These are phyloP conservation scores for Colletotrichum sp. DNA, from an alignment of 2,329 filamentous ascomycete species.

Conservation along the genomic window DNA sequence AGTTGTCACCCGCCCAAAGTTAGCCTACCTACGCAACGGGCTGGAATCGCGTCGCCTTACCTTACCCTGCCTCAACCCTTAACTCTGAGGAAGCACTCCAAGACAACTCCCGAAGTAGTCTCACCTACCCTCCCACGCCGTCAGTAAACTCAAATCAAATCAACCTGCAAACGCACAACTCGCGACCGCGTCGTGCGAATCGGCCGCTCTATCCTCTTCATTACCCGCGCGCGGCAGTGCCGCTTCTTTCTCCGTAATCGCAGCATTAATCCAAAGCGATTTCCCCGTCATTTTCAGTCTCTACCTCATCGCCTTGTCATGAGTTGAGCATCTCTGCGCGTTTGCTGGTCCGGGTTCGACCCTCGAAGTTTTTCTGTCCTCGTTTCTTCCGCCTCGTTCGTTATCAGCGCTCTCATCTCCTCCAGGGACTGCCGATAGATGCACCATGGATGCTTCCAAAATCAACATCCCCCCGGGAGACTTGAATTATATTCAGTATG, in stretches of 20 bases:
- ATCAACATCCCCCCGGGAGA: conserved; percentile 44
- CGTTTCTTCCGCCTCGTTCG: not conserved
- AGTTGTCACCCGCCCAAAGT: not conserved
- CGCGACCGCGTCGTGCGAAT: not conserved
- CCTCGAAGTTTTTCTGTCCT: not conserved
- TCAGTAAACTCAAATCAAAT: not conserved
- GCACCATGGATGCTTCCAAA: conserved; percentile 37
- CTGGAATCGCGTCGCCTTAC: not conserved
- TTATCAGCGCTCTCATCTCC: not conserved
- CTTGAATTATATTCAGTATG: conserved; percentile 65
- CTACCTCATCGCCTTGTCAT: conserved; percentile 2
- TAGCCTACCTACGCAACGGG: not conserved
- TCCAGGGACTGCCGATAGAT: not conserved
- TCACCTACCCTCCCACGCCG: not conserved
- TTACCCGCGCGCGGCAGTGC: not conserved
- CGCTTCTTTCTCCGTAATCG: not conserved
- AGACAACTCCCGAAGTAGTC: not conserved
- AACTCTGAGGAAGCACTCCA: not conserved
- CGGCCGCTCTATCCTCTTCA: not conserved
- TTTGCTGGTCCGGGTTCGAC: conserved; percentile 3
- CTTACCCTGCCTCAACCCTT: not conserved
- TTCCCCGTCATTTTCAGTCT: not conserved
- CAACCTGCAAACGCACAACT: not conserved
- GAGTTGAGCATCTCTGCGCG: conserved; percentile 1
- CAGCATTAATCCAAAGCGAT: not conserved